phyloP scores from a whole-genome alignment of 2,329 filamentous ascomycete species.

The Colletotrichum nymphaeae region DNA sequence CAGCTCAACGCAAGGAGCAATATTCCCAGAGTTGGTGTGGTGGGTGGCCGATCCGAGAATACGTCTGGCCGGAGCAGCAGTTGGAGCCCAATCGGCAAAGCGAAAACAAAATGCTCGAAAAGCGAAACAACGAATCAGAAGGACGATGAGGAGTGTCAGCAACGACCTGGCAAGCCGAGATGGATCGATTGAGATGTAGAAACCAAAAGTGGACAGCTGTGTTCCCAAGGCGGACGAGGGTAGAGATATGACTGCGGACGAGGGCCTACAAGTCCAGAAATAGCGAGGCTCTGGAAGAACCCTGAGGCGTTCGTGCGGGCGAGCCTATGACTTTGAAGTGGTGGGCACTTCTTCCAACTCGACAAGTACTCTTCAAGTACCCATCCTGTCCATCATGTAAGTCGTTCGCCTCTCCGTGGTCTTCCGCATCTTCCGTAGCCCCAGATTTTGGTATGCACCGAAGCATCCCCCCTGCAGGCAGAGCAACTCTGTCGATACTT shows the following conservation, averaged over 20 bases:
- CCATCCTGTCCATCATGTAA: background rate
- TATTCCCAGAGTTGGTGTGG: background rate
- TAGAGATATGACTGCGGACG: constrained; percentile 1
- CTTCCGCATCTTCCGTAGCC: background rate
- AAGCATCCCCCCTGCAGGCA: background rate
- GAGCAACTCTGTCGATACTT: constrained; percentile 21
- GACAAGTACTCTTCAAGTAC: constrained; percentile 26
- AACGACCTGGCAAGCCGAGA: background rate
- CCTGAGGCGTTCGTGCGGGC: constrained; percentile 1
- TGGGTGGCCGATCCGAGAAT: background rate
- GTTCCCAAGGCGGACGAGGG: constrained; percentile 3
- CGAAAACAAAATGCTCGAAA: background rate
- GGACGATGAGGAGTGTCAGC: constrained; percentile 3
- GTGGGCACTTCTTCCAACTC: background rate
- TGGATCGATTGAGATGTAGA: background rate
- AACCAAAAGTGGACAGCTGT: background rate
- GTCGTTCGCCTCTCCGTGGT: background rate
- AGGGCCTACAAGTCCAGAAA: constrained; percentile 1
- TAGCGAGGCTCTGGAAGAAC: background rate
- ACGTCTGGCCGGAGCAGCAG: background rate
- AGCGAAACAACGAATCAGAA: constrained; percentile 24
- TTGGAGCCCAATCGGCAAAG: background rate
- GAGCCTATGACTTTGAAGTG: constrained; percentile 1
- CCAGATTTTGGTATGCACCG: background rate
- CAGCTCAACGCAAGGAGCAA: constrained; percentile 19